Evolutionary conservation across 371 early-diverging fungal species (phyloP).

Genomic region (Dinochytrium kinnereticum): DNA sequence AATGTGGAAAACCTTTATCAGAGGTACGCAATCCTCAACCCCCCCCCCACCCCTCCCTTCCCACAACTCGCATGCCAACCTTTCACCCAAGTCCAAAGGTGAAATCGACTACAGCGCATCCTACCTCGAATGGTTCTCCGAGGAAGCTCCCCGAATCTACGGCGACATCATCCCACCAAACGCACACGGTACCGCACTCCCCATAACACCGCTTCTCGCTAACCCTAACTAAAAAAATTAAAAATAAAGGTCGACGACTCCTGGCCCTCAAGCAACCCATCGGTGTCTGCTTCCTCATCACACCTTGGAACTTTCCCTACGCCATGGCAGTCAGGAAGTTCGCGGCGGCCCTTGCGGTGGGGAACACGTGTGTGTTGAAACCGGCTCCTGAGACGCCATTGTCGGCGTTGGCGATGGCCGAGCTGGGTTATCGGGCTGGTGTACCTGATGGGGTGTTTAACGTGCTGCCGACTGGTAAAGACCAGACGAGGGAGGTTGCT

Average conservation of each 20-base stretch:
- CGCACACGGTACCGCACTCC: conserved; percentile 36
- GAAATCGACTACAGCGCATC: conserved; percentile 80
- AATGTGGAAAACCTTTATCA: conserved; percentile 46
- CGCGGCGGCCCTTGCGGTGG: conserved; percentile 51
- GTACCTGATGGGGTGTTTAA: conserved; percentile 84
- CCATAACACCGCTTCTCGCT: not conserved
- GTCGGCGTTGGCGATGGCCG: conserved; percentile 79
- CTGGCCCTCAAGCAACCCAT: conserved; percentile 81
- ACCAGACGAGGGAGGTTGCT: conserved; percentile 26
- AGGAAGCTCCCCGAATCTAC: conserved; percentile 80
- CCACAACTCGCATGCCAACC: not conserved
- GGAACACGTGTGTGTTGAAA: conserved; percentile 66
- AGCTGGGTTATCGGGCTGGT: conserved; percentile 80
- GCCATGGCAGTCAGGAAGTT: conserved; percentile 92
- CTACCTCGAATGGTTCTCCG: conserved; percentile 88
- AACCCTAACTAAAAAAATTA: conserved; percentile 5
- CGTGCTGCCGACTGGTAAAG: conserved; percentile 66
- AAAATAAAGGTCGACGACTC: conserved; percentile 55
- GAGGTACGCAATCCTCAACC: conserved; percentile 38
- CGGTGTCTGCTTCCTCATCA: conserved; percentile 84
- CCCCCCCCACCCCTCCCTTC: too few relatives aligned
- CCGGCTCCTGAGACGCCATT: conserved; percentile 84
- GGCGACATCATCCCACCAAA: conserved; percentile 79
- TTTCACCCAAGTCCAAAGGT: conserved; percentile 45
- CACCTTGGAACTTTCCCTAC: conserved; percentile 95